Evolutionary conservation across 208 protist species (phyloP).

Genomic region (Trypanosoma scelopori): DNA sequence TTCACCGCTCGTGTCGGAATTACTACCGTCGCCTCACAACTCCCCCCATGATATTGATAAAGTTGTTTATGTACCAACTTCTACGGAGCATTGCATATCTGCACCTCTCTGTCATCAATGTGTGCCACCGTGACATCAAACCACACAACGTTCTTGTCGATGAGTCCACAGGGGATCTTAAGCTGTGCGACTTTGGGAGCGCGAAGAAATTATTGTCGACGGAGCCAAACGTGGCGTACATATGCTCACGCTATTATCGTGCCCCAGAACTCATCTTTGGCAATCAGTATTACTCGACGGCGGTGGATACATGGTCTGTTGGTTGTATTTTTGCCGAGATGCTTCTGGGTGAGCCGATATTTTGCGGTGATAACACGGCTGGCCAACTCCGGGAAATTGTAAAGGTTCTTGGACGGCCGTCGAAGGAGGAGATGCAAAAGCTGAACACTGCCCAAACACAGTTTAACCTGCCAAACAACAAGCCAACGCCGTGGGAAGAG

Average conservation of each 20-base stretch:
- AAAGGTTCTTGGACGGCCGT: conserved; percentile 96
- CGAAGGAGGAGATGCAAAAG: conserved; percentile 64
- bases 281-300: conserved; percentile 98
- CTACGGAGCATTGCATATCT: conserved; percentile 95
- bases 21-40: conserved; percentile 91
- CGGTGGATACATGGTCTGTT: conserved; percentile 99
- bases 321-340: conserved; percentile 99
- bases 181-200: conserved; percentile 98
- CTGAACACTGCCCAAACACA: conserved; percentile 57
- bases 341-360: conserved; percentile 99
- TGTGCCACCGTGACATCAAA: conserved; percentile 98
- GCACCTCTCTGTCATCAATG: conserved; percentile 90
- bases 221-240: conserved; percentile 98
- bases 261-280: conserved; percentile 99
- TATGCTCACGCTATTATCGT: conserved; percentile 99
- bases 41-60: conserved; percentile 74
- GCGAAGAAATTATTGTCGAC: conserved; percentile 98
- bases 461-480: conserved; percentile 52
- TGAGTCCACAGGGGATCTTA: conserved; percentile 92
- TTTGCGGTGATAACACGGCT: conserved; percentile 98
- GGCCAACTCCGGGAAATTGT: conserved; percentile 98
- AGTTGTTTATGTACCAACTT: conserved; percentile 87
- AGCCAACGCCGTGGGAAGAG: conserved; percentile 53
- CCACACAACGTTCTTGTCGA: conserved; percentile 99
- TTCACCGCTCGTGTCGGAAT: conserved; percentile 94